Conservation (phyloP, 2,329 filamentous ascomycete species). For the Alternaria panax region DNA sequence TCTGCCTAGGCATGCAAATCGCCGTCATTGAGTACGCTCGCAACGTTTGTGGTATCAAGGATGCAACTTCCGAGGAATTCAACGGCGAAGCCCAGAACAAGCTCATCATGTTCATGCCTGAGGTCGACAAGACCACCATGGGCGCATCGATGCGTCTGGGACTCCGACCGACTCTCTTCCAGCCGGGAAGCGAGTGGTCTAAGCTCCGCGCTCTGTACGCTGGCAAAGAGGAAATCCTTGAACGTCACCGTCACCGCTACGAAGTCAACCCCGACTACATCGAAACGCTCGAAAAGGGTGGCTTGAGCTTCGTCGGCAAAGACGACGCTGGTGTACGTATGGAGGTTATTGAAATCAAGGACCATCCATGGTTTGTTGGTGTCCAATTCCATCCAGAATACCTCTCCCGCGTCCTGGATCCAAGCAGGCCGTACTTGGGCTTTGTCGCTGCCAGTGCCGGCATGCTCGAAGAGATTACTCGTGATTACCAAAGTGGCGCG, state of each 20-base stretch:
- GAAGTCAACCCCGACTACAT: constrained; percentile 87
- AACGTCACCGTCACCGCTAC: constrained; percentile 88
- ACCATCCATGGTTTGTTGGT: constrained; percentile 85
- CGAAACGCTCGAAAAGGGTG: constrained; percentile 70
- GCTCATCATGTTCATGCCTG: constrained; percentile 91
- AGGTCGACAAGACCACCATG: constrained; percentile 76
- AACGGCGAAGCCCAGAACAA: constrained; percentile 68
- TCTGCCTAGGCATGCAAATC: constrained; percentile 92
- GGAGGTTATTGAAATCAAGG: constrained; percentile 82
- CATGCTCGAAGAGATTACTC: constrained; percentile 62
- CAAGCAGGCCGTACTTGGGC: constrained; percentile 79
- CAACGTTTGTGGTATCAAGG: constrained; percentile 70
- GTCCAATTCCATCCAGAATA: constrained; percentile 94
- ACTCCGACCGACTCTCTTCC: constrained; percentile 76
- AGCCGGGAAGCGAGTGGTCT: constrained; percentile 77
- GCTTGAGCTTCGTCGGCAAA: constrained; percentile 79
- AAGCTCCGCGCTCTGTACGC: constrained; percentile 79
- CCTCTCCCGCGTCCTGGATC: constrained; percentile 74
- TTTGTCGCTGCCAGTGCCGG: constrained; percentile 82
- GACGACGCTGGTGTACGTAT: constrained; percentile 80
- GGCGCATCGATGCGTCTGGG: constrained; percentile 90
- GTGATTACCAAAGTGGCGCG: constrained; percentile 33
- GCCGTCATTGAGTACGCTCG: constrained; percentile 90
- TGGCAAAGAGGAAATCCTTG: constrained; percentile 57
- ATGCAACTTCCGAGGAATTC: constrained; percentile 65